phyloP scores from a whole-genome alignment of 371 early-diverging fungal species.

The Apophysomyces ossiformis region DNA sequence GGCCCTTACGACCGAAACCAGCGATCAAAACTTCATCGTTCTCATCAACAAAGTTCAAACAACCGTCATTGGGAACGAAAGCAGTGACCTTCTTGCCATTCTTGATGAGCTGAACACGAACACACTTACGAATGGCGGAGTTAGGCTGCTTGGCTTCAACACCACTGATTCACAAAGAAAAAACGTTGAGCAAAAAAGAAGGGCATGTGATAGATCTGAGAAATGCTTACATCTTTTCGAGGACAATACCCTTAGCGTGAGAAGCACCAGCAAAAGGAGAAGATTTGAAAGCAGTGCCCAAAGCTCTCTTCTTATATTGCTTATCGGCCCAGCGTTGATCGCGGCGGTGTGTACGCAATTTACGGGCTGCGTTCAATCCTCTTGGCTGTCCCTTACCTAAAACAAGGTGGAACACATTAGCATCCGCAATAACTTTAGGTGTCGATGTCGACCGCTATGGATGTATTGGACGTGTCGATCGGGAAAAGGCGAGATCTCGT shows the following conservation, averaged over 20 bases:
- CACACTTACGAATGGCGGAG: conserved; percentile 99
- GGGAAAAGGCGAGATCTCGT: too few relatives aligned
- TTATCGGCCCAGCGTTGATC: conserved; percentile 99
- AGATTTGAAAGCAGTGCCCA: conserved; percentile 98
- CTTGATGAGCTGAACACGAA: conserved; percentile 99
- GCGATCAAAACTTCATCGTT: conserved; percentile 98
- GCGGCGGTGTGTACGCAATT: conserved; percentile 96
- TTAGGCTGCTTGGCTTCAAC: conserved; percentile 99
- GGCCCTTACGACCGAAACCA: conserved; percentile 94
- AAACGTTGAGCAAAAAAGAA: neutral
- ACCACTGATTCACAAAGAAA: conserved; percentile 70
- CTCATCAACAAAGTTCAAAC: conserved; percentile 97
- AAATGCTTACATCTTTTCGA: conserved; percentile 95
- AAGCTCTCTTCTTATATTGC: conserved; percentile 97
- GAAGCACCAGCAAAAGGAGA: conserved; percentile 99
- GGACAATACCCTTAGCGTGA: conserved; percentile 99
- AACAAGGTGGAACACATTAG: neutral
- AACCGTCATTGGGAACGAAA: conserved; percentile 99
- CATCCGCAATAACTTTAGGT: too few relatives aligned
- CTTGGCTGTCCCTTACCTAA: conserved; percentile 93
- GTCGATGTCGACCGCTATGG: too few relatives aligned
- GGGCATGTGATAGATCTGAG: neutral
- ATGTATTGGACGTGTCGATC: too few relatives aligned
- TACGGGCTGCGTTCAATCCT: conserved; percentile 99
- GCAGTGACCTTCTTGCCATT: conserved; percentile 99